A percentile compares a stretch with the other conserved stretches of the same genome.
These are phyloP conservation scores for Musa acuminata DNA, from an alignment of 176 grass and related monocot species.

Conservation along the genomic window DNA sequence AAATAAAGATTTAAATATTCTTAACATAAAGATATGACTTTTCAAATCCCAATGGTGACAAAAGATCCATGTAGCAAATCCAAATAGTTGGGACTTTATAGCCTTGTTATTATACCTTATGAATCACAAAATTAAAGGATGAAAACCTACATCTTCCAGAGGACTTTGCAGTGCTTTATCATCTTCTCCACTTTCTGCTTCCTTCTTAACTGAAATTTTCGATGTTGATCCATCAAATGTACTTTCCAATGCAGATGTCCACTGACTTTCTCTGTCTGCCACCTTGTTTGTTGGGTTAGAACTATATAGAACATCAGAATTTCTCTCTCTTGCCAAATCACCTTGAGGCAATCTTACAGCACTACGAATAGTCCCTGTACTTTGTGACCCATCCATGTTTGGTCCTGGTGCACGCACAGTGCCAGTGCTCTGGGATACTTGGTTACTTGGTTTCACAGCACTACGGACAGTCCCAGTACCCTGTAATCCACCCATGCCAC, in stretches of 20 bases:
- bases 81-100: too few relatives aligned
- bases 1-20: too few relatives aligned
- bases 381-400: slow-evolving; percentile 29
- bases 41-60: too few relatives aligned
- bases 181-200: slow-evolving; percentile 32
- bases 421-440: neutral
- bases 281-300: slow-evolving; percentile 38
- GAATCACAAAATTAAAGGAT: neutral
- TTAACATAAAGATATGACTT: too few relatives aligned
- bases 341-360: slow-evolving; percentile 37
- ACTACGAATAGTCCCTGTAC: slow-evolving; percentile 69
- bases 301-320: slow-evolving; percentile 37
- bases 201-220: slow-evolving; percentile 35
- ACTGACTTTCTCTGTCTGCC: slow-evolving; percentile 47
- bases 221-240: slow-evolving; percentile 35
- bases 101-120: too few relatives aligned
- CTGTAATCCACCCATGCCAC: slow-evolving; percentile 19
- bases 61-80: too few relatives aligned
- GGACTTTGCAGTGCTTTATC: slow-evolving; percentile 37
- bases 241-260: slow-evolving; percentile 34
- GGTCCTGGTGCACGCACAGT: neutral
- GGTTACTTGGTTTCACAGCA: slow-evolving; percentile 10
- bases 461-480: slow-evolving; percentile 42
- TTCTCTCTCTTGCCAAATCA: slow-evolving; percentile 40
- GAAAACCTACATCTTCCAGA: slow-evolving; percentile 72